Evolutionary conservation across 371 early-diverging fungal species (phyloP), one percentile per base, ranked within the genome.

Genomic region (Synchytrium microbalum): DNA sequence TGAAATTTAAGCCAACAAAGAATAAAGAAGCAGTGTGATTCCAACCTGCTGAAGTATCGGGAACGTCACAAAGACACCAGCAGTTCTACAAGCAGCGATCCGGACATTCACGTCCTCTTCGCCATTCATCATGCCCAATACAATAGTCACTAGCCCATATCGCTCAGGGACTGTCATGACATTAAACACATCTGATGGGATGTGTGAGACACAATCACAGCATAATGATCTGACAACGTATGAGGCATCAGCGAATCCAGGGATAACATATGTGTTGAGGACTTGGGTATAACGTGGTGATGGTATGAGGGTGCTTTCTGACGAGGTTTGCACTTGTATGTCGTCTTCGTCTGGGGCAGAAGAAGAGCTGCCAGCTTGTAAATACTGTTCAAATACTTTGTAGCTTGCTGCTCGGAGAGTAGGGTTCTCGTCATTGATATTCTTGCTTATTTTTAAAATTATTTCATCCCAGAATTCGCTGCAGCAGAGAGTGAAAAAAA

Each of bases 11-110:
- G 58, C 51, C 32, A 29, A 31, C 57, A 26, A 32, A 30, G 29
- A n/a, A n/a, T n/a, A n/a, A n/a, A n/a, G n/a, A 61, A 61, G 26
- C 1, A 51, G 33, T 5, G 25, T 51, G 58, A 23, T 51, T 51
- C 57, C 2, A 71, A 71, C 81, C 69, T 79, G 82, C 30, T 79
- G 73, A 3, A 86, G 68, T 13, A 76, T 69, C 1, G 82, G 83
- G 60, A 85, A 84, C 0, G 82, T 70, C 0, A 87, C 78, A 69
- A 85, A 83, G 0, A 84, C 81, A 1, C 89, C 90, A 3, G 88
- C 67, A 0, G 87, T 79, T 31, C 87, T 71, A 66, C 88, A 88
- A 2, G 87, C 86, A 2, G 87, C 81, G 25, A 87, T 88, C 63
- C 84, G 72, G 2, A 87, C 86, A 29, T 67, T 64, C 0, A 76